Base-by-base conservation (phyloP, 148 eudicot species). In the Euryodendron excelsum region DNA sequence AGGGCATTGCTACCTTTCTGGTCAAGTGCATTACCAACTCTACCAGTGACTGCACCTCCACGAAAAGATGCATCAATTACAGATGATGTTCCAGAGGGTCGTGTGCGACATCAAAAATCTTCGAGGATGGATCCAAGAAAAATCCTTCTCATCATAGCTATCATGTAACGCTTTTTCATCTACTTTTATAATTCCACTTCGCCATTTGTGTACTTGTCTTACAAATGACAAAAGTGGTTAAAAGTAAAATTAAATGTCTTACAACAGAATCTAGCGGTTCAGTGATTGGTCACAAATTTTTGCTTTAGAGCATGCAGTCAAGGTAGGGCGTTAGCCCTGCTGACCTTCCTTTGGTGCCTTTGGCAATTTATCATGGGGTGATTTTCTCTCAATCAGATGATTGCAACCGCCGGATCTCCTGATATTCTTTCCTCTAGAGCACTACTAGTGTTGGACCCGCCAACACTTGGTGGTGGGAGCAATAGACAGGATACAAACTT, bases 41-140 rank as follows among this genome's bases (percentile, higher is more conserved):
- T 96, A 80, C 99, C 99, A 53, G 98, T 96, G 66, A 96, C 94
- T 47, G 94, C 94, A 36, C 99, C 95, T 18, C 87, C 93, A 39
- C 88, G 91, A 56, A 91, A 89, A 87, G 99, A 93, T 80, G 81
- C 86, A 18, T 77, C 87, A 78, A 87, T 87, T 86, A 87, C 79
- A 67, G 98, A 93, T 80, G 96, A 93, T 81, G 82, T 44, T 67
- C 82, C 89, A 53, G 93, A 91, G 82, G 88, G 91, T 41, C 95
- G 98, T 61, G 67, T 75, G 15, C 87, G 95, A 61, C 97, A 90
- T 71, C 93, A 88, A 62, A 96, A 59, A 76, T 76, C 92, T 66
- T 92, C 99, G 28, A 91, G 93, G 84, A 92, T 92, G 98, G 99
- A 96, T 86, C 98, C 99, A 21, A 93, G 99, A 83, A 93, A 89